Base-by-base conservation (phyloP, 495 filamentous ascomycete genomes). In the Aspergillus ellipticus region DNA sequence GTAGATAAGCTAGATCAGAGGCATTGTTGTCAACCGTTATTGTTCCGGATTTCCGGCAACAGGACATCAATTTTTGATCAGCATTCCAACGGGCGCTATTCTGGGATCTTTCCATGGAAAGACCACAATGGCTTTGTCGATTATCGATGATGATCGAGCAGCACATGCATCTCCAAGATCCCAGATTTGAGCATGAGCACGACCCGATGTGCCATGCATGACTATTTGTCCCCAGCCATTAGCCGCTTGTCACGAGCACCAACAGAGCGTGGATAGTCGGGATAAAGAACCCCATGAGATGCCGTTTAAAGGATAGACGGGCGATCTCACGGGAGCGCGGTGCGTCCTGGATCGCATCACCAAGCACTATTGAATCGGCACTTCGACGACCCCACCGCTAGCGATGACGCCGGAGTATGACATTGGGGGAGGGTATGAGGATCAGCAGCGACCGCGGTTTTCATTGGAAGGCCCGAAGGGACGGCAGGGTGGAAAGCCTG, bases 321-420 rank as follows among this genome's bases (percentile, higher is more conserved):
- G 19, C 33, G 20, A 28, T 42, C 31, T 47, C n/a, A 35, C 22
- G 49, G 41, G 39, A 43, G 24, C n/a, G 21, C 35, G 17, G 9
- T 45, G 20, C 15, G 7, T 22, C 35, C 35, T 39, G 37, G 31
- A 35, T 22, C 52, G 35, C 31, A 50, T 42, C 52, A 53, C 53
- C 52, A 42, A 49, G 24, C 43, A 41, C 24, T 41, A 51, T 57
- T 49, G 50, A 52, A 20, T 31, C 22, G 28, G 37, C n/a, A 53
- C 37, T 56, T 17, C 7, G 24, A n/a, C n/a, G 41, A 51, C 45
- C 49, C 54, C 54, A 61, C 54, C 46, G 45, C 17, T 55, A 31
- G 45, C 17, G 52, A 31, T 48, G 31, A 42, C 51, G 54, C 35
- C 31, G 21, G 46, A 50, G 51, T 20, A 22, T 57, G 17, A 41